Conservation (phyloP, 805 yeast species). For the Hanseniaspora pseudoguilliermondii region DNA sequence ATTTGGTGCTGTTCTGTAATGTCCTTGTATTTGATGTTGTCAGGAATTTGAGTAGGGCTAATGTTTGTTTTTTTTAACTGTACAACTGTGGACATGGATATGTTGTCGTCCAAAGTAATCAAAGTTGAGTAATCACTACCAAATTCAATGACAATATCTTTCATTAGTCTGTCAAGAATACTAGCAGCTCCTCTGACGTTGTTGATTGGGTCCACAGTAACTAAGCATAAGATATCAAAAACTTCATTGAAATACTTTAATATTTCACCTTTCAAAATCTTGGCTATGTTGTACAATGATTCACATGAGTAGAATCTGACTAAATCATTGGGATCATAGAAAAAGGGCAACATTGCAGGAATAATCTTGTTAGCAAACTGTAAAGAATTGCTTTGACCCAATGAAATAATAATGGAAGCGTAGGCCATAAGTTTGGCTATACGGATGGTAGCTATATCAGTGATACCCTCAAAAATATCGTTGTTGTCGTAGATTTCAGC, state of each 20-base stretch:
- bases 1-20: constrained; percentile 18
- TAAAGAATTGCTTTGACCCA: constrained; percentile 76
- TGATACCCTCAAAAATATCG: constrained; percentile 29
- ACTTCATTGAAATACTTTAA: constrained; percentile 84
- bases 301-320: constrained; percentile 96
- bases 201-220: constrained; percentile 81
- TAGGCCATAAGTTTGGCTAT: constrained; percentile 93
- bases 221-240: constrained; percentile 79
- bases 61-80: constrained; percentile 37
- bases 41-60: constrained; percentile 35
- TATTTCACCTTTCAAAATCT: constrained; percentile 92
- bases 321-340: constrained; percentile 93
- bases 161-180: constrained; percentile 73
- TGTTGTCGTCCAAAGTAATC: constrained; percentile 34
- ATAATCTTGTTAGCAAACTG: constrained; percentile 70
- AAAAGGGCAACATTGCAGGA: constrained; percentile 88
- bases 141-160: constrained; percentile 89
- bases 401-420: constrained; percentile 89
- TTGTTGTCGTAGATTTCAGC: constrained; percentile 1
- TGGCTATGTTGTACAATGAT: constrained; percentile 86
- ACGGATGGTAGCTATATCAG: constrained; percentile 75
- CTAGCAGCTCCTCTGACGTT: constrained; percentile 94
- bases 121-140: constrained; percentile 54
- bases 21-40: constrained; percentile 7
- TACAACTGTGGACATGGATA: constrained; percentile 31